Base-by-base conservation (phyloP, 2,329 filamentous ascomycete species). In the Aspergillus quadricinctus region DNA sequence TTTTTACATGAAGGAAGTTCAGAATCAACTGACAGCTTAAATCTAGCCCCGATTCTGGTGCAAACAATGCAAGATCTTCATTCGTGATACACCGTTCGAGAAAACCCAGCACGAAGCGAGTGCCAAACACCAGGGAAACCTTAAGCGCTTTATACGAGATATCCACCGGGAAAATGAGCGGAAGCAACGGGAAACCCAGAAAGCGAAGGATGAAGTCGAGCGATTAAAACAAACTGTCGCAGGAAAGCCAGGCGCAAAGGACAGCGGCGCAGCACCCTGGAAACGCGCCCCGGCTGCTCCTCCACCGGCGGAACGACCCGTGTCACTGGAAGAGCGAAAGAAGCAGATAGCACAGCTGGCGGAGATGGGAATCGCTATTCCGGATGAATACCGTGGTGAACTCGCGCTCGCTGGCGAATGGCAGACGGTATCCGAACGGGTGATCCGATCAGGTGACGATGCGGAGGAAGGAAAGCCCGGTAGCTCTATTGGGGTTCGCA, bases 81-180 rank as follows among this genome's bases (percentile, higher is more conserved):
- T 99, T 50, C 89, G 90, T 75, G 94, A 99, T 79, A 97, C 92
- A 23, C 87, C 90, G 64, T 85, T 97, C 74, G 92, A 96, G 73
- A 88, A 88, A 65, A 82, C 86, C 62, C 93, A 97, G 75, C 92
- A 97, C 76, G 92, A 97, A 75, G 84, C 89, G 27, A 96, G 90
- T 0, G 87, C 79, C 14, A 91, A 88, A 72, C 92, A 97, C 74
- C 91, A 96, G 77, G 84, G 85, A 68, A 88, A 84, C 62, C 84
- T 97, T 58, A 95, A 96, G 76, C 90, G 93, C 53, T 94, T 92
- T 64, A 82, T 99, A 8, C 88, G 92, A 62, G 89, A 95, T 59
- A 82, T 99, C 7, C 92, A 97, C 77, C 89, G 89, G 64, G 84
- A 83, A 55, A 89, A 95, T 72, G 91, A 96, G 67, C 84, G 85